Percentiles rank a stretch among this genome's conserved stretches.
Evolutionary conservation across 129 eudicot species (phyloP).

Genomic region (Pulicaria dysenterica): DNA sequence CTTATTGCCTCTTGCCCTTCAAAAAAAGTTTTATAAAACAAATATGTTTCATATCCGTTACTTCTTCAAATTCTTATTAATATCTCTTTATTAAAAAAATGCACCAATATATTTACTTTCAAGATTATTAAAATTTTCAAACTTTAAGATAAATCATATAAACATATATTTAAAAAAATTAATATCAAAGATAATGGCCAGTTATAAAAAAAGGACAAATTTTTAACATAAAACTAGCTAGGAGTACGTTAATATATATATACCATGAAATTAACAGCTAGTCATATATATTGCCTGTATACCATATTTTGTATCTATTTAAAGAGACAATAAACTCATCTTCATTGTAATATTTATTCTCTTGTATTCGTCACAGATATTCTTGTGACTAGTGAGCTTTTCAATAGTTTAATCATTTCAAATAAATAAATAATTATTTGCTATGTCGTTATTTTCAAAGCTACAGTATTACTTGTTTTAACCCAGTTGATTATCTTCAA

Average conservation of each 20-base stretch:
- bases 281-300: not conserved
- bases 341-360: not conserved
- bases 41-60: no score
- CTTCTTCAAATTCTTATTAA: no score
- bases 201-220: conserved; percentile 14
- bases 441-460: conserved; percentile 27
- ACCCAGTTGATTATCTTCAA: conserved; percentile 15
- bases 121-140: not conserved
- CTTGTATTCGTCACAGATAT: conserved; percentile 23
- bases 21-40: no score
- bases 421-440: not conserved
- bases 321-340: conserved; percentile 4
- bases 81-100: no score
- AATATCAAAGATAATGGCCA: not conserved
- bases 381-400: conserved; percentile 20
- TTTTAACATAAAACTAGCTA: conserved; percentile 10
- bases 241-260: no score
- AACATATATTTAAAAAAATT: not conserved
- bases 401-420: not conserved
- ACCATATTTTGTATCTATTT: conserved; percentile 10
- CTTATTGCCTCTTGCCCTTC: no score
- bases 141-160: not conserved
- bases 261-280: conserved; percentile 11
- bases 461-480: conserved; percentile 3
- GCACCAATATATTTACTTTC: no score